Conservation (phyloP, 2,329 filamentous ascomycete species). For the Aspergillus texensis region DNA sequence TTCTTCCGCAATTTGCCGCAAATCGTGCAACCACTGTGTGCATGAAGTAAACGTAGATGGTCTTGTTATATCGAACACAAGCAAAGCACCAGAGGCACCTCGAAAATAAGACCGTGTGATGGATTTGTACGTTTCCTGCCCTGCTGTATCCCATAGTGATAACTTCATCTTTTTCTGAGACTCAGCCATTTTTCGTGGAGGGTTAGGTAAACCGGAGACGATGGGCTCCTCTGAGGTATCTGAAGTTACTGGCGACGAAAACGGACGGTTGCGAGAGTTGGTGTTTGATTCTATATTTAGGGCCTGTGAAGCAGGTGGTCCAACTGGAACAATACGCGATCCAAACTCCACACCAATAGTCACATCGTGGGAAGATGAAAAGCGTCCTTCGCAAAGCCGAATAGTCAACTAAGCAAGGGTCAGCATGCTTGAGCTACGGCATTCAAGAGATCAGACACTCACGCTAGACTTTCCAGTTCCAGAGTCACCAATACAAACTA, state of each 20-base stretch:
- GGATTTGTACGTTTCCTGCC: constrained; percentile 96
- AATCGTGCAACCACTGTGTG: constrained; percentile 90
- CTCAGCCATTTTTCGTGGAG: constrained; percentile 39
- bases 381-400: constrained; percentile 93
- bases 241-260: constrained; percentile 12
- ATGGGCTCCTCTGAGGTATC: constrained; percentile 19
- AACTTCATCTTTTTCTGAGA: constrained; percentile 84
- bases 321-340: constrained; percentile 87
- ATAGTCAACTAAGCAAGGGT: constrained; percentile 72
- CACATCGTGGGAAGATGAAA: constrained; percentile 92
- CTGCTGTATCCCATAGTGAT: constrained; percentile 92
- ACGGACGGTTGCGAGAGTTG: constrained; percentile 8
- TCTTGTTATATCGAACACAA: constrained; percentile 94
- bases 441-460: constrained; percentile 27
- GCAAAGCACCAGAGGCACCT: constrained; percentile 73
- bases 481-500: constrained; percentile 95
- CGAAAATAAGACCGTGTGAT: constrained; percentile 94
- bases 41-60: constrained; percentile 83
- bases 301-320: constrained; percentile 71
- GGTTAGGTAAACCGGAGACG: constrained; percentile 36
- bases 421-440: constrained; percentile 10
- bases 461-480: constrained; percentile 90
- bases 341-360: constrained; percentile 97
- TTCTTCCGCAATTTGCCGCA: constrained; percentile 92
- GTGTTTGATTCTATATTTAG: constrained; percentile 54